These are phyloP conservation scores for Nakaseomyces bracarensis DNA, from an alignment of 1,139 yeast genomes.

Conservation along the genomic window DNA sequence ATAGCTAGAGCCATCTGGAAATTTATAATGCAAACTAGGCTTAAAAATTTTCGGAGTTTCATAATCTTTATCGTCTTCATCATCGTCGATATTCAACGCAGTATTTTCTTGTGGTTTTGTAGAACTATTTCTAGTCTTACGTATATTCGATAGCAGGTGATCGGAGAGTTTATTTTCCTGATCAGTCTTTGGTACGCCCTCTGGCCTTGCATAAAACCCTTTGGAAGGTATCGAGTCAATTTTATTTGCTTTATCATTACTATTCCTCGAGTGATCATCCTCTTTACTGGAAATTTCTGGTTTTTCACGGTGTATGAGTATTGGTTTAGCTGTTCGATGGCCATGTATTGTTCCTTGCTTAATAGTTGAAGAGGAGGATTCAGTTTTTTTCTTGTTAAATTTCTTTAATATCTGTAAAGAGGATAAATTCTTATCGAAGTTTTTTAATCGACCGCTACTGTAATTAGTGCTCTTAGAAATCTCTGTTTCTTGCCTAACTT, in stretches of 20 bases:
- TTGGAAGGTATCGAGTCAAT: background rate
- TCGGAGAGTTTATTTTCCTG: conserved; percentile 1
- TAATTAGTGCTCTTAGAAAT: background rate
- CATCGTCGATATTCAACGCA: background rate
- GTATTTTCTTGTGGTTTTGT: background rate
- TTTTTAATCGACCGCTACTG: background rate
- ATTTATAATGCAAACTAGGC: conserved; percentile 46
- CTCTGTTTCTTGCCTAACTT: background rate
- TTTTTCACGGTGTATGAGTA: background rate
- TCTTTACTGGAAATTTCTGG: too few species aligned
- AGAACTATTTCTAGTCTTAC: background rate
- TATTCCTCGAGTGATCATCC: background rate
- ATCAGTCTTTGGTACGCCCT: background rate
- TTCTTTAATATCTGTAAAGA: conserved; percentile 1
- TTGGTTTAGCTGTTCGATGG: background rate
- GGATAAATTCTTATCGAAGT: conserved; percentile 1
- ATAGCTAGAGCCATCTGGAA: conserved; percentile 42
- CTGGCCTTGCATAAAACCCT: background rate
- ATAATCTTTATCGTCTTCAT: background rate
- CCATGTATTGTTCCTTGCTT: background rate
- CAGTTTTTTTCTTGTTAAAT: background rate
- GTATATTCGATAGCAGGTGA: background rate
- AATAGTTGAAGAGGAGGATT: background rate
- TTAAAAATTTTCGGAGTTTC: conserved; percentile 43
- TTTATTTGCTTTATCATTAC: background rate